These are phyloP conservation scores for Lenzites betulinus DNA, from an alignment of 768 basidiomycete genomes.

Conservation along the genomic window DNA sequence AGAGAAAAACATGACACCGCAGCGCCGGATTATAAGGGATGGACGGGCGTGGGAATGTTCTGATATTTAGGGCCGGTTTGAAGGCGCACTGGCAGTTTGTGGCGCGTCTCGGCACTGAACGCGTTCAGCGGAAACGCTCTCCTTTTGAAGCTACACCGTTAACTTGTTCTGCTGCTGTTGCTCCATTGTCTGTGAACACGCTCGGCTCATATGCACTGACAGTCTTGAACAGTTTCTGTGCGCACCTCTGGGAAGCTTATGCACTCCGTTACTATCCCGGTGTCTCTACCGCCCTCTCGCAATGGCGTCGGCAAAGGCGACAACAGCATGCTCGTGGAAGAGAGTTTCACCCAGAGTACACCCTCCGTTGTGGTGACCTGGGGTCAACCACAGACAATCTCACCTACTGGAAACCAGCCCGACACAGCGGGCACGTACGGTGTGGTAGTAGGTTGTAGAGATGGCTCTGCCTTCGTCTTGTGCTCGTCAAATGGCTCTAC, in stretches of 20 bases:
- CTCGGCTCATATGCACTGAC: too few species aligned
- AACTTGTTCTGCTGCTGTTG: too few species aligned
- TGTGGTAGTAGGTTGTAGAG: constrained; percentile 38
- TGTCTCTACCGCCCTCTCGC: background rate
- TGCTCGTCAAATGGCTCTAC: constrained; percentile 5
- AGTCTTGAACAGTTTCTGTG: too few species aligned
- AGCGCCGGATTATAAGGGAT: background rate
- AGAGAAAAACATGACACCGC: constrained; percentile 31
- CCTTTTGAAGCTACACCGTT: too few species aligned
- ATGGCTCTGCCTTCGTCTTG: constrained; percentile 41
- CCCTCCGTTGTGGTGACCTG: constrained; percentile 12
- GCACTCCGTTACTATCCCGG: background rate
- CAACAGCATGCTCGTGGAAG: constrained; percentile 1
- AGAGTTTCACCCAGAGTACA: constrained; percentile 7
- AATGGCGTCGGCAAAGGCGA: background rate
- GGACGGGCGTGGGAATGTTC: background rate
- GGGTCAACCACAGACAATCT: background rate
- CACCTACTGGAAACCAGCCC: background rate
- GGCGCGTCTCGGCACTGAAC: too few species aligned
- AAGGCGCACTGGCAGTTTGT: too few species aligned
- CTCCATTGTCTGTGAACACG: too few species aligned
- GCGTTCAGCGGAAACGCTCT: too few species aligned
- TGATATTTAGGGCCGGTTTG: constrained; percentile 21
- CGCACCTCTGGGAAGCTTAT: background rate
- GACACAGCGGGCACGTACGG: constrained; percentile 14